Evolutionary conservation across 345 rosid species (phyloP).

Genomic region (Eucalyptus pauciflora): DNA sequence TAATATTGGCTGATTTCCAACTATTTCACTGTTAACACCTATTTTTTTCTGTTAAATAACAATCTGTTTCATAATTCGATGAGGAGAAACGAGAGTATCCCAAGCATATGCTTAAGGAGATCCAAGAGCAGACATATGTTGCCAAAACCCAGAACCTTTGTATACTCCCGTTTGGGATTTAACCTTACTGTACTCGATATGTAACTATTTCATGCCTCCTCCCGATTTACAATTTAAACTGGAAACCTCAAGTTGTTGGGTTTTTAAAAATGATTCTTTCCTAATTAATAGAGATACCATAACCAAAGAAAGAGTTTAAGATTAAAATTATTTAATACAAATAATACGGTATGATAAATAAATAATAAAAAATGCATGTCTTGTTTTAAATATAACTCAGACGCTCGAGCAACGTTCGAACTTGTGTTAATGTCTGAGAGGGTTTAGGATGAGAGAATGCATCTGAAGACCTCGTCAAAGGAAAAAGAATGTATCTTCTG

Average conservation of each 20-base stretch:
- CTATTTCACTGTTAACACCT: neutral
- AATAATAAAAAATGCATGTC: neutral
- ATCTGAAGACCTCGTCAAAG: neutral
- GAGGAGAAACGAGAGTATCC: neutral
- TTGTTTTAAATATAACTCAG: neutral
- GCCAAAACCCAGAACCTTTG: neutral
- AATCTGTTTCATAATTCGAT: neutral
- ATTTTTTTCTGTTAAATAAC: too few species aligned
- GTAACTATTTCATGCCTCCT: neutral
- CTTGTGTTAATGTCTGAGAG: neutral
- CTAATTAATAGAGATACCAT: neutral
- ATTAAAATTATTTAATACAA: neutral
- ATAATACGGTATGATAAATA: too few species aligned
- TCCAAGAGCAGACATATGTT: accelerated
- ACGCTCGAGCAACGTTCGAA: neutral
- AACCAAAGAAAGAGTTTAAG: neutral
- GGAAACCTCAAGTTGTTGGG: neutral
- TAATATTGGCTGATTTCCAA: neutral
- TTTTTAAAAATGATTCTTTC: neutral
- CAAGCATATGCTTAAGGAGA: neutral
- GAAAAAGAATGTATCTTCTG: neutral
- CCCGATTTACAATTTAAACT: neutral
- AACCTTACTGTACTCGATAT: neutral
- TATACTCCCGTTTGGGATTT: neutral
- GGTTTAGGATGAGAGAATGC: neutral